Evolutionary conservation across 1,284 basidiomycete species (phyloP), one percentile per base, ranked within the genome.

Genomic region (Violaceomyces palustris): DNA sequence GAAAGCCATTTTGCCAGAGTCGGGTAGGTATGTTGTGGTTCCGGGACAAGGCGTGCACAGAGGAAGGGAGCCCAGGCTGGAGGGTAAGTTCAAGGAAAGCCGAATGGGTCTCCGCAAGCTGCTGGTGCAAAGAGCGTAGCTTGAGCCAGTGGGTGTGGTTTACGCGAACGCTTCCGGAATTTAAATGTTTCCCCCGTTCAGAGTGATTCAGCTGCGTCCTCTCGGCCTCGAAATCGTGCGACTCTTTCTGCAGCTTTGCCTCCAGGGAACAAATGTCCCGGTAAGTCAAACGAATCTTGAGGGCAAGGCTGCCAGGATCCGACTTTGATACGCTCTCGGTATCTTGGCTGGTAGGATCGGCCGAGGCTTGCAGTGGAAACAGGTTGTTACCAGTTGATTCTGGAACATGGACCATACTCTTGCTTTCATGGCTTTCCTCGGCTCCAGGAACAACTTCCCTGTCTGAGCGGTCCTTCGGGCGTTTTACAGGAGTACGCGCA

Each of bases 21-120:
- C 92, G 83, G 25, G 85, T 85, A 42, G 93, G 88, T 55, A 97
- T 90, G 73, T 93, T 94, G 77, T 96, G 97, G 65, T 89, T 91
- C 35, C 83, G 83, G 0, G 92, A 90, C 32, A 97, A 86, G 53
- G 85, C 83, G 35, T 88, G 85, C 3, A 96, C 77, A 0, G 89
- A 91, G 0, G 86, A 82, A 0, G 93, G 93, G 0, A 92, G 82
- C 19, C 83, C 83, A 0, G 90, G 88, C 6, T 89, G 83, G 36
- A 91, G 82, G 0, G 90, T 88, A 19, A 92, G 83, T 41, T 84
- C 81, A 43, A 98, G 80, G 36, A 97, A 82, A 57, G 87, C 83
- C 73, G 89, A 88, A 67, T 94, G 89, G 42, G 82, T 79, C 66
- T 96, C 90, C 1, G 87, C 87, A 6, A 96, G 81, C 54, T 89